phyloP scores from a whole-genome alignment of 257 asterid genomes.

The Jacaranda mimosifolia region DNA sequence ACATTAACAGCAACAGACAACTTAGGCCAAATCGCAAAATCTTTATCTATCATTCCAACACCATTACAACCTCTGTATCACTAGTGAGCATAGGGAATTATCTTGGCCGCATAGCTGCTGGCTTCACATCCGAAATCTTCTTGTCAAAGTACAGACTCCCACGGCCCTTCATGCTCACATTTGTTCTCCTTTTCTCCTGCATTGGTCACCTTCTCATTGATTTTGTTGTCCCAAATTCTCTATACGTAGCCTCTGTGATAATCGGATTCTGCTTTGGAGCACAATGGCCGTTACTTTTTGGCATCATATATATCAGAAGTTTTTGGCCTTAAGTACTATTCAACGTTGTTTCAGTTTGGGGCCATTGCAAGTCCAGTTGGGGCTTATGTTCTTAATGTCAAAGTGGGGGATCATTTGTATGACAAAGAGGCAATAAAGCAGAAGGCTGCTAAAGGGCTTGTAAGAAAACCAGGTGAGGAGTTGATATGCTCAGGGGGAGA shows the following conservation, averaged over 20 bases:
- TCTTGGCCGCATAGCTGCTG: not conserved
- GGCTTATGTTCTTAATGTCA: not conserved
- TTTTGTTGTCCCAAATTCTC: not conserved
- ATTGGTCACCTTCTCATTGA: not conserved
- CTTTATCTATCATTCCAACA: not conserved
- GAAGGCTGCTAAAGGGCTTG: not conserved
- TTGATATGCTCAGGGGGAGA: not conserved
- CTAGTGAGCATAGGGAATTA: not conserved
- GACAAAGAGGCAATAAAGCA: not conserved
- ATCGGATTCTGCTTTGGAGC: constrained; percentile 6
- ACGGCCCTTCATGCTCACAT: not conserved
- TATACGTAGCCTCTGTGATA: not conserved
- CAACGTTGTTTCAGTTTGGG: not conserved
- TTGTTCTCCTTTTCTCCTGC: constrained; percentile 1
- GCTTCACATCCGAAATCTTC: not conserved
- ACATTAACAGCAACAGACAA: not conserved
- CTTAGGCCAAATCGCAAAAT: constrained; percentile 3
- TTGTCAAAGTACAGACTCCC: not conserved
- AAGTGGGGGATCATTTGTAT: not conserved
- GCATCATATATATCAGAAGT: not conserved
- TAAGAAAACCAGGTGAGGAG: not conserved
- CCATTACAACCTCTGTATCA: not conserved
- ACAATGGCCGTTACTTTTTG: not conserved
- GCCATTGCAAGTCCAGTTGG: not conserved
- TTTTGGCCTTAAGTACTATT: not conserved